Evolutionary conservation across 2,329 filamentous ascomycete genomes (phyloP).

Genomic region (Colletotrichum agaves): DNA sequence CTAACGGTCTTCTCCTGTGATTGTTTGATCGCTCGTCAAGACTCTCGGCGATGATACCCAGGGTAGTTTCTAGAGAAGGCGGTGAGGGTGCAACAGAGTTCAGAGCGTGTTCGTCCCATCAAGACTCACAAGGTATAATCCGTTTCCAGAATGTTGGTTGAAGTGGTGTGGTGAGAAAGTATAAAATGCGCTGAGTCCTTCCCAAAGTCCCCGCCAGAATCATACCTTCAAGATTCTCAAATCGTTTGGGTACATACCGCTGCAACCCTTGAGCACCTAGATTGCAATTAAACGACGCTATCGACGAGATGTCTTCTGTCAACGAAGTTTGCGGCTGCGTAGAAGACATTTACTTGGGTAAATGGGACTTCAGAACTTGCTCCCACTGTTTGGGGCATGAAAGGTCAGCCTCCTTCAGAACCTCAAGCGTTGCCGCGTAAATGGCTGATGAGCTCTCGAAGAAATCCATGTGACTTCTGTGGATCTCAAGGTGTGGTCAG

Average conservation of each 20-base stretch:
- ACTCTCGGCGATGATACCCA: background rate
- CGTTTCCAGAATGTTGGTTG: background rate
- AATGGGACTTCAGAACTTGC: slow-evolving; percentile 35
- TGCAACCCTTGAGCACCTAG: background rate
- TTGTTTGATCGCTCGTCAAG: background rate
- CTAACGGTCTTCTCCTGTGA: slow-evolving; percentile 7
- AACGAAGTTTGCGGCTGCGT: slow-evolving; percentile 40
- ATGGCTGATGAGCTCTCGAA: background rate
- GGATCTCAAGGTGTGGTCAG: slow-evolving; percentile 31
- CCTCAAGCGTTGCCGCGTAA: background rate
- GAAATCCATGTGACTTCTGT: slow-evolving; percentile 22
- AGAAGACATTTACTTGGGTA: slow-evolving; percentile 29
- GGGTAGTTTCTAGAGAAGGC: background rate
- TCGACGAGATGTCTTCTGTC: slow-evolving; percentile 4
- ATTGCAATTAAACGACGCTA: background rate
- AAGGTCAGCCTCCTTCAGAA: background rate
- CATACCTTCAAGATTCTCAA: too few relatives aligned
- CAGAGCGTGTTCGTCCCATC: background rate
- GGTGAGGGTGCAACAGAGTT: slow-evolving; percentile 8
- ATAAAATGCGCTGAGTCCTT: background rate
- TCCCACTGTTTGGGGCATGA: slow-evolving; percentile 26
- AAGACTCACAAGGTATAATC: background rate
- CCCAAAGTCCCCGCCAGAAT: too few relatives aligned
- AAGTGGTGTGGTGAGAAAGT: background rate
- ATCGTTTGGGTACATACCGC: too few relatives aligned